Percentiles rank a stretch among this genome's conserved stretches.
These are phyloP conservation scores for Ophidiomyces ophidiicola DNA, from an alignment of 2,329 filamentous ascomycete genomes.

Conservation along the genomic window DNA sequence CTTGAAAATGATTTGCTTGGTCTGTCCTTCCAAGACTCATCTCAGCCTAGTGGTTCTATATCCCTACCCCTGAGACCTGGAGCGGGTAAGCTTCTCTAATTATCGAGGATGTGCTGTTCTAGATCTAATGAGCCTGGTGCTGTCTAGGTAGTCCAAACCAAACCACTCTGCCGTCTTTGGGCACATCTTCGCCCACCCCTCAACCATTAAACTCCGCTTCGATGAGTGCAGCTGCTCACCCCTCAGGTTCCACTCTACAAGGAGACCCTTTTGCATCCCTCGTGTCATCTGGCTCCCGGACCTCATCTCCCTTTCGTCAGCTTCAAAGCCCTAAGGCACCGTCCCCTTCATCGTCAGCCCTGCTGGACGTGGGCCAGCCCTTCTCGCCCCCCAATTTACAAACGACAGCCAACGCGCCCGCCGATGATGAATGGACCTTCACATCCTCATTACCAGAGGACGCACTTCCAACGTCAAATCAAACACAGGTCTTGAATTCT, in stretches of 20 bases:
- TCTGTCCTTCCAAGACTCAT: slow-evolving; percentile 62
- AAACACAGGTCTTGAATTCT: slow-evolving; percentile 56
- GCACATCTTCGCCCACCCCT: slow-evolving; percentile 38
- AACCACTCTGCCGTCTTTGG: slow-evolving; percentile 13
- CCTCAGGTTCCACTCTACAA: slow-evolving; percentile 29
- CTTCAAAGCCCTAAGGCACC: slow-evolving; percentile 18
- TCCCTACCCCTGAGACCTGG: slow-evolving; percentile 67
- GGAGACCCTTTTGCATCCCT: slow-evolving; percentile 51
- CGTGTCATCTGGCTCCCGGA: slow-evolving; percentile 40
- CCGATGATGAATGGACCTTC: slow-evolving; percentile 92
- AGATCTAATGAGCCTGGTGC: not conserved
- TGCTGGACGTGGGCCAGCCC: slow-evolving; percentile 24
- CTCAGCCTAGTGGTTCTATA: slow-evolving; percentile 56
- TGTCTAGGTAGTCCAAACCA: slow-evolving; percentile 1
- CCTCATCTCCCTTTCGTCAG: slow-evolving; percentile 30
- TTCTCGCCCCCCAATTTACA: slow-evolving; percentile 17
- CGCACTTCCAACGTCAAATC: slow-evolving; percentile 49
- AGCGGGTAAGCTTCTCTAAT: not conserved
- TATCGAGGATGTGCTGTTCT: not conserved
- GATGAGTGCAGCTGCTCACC: slow-evolving; percentile 21
- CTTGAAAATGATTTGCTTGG: slow-evolving; percentile 86
- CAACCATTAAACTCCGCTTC: slow-evolving; percentile 38
- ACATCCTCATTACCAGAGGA: slow-evolving; percentile 65
- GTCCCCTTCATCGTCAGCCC: slow-evolving; percentile 20
- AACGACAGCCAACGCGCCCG: slow-evolving; percentile 30